Conservation (phyloP, 495 filamentous ascomycete species). For the Lentithecium fluviatile region DNA sequence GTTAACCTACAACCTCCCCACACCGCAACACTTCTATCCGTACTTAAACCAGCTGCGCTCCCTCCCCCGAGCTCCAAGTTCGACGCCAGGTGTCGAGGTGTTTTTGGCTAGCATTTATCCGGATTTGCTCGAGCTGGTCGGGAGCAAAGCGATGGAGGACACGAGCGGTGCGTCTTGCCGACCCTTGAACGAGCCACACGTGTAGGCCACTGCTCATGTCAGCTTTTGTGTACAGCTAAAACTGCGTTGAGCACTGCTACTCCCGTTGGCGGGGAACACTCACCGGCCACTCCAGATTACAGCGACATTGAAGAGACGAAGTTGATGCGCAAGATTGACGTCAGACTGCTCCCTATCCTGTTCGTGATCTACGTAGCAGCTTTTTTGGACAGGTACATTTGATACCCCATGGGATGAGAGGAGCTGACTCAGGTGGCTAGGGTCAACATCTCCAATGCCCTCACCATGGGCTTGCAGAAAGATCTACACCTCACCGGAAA, state of each 20-base stretch:
- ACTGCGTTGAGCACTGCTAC: no score
- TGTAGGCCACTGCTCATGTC: no score
- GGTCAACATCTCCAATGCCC: slow-evolving; percentile 25
- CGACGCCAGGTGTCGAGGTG: neutral
- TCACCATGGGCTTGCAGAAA: slow-evolving; percentile 20
- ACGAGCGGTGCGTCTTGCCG: no score
- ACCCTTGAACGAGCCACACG: no score
- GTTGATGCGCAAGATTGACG: slow-evolving; percentile 14
- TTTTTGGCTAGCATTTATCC: no score
- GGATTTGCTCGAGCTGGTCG: no score
- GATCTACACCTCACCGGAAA: slow-evolving; percentile 13
- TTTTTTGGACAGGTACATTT: slow-evolving; percentile 15
- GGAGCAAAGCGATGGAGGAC: no score
- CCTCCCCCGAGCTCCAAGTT: neutral
- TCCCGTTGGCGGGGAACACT: neutral
- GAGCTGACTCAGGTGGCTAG: neutral
- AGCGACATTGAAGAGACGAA: slow-evolving; percentile 1
- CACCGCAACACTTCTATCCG: no score
- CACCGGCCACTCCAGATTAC: neutral
- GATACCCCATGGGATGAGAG: neutral
- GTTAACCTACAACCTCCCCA: no score
- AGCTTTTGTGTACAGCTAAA: no score
- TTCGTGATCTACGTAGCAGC: slow-evolving; percentile 15
- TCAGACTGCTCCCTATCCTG: slow-evolving; percentile 13
- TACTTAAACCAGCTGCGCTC: slow-evolving; percentile 2